Conservation (phyloP, 2,329 filamentous ascomycete genomes). For the Epichloe bromicola region DNA sequence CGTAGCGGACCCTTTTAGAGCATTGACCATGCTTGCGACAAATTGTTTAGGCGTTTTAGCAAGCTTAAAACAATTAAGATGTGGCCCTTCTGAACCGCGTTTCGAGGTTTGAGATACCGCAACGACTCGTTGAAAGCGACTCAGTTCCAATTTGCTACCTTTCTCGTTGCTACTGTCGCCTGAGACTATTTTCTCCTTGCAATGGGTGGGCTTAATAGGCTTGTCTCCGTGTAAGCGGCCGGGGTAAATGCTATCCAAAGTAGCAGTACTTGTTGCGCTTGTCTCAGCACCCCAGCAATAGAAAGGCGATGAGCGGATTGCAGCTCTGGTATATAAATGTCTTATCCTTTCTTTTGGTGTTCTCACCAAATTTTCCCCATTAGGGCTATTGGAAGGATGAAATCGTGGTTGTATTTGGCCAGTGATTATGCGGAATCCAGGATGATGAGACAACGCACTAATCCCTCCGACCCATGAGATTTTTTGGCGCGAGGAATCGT, state of each 20-base stretch:
- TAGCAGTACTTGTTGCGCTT: not conserved
- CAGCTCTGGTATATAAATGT: not conserved
- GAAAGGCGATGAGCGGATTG: not conserved
- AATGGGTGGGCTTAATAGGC: not conserved
- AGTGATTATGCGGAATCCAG: not conserved
- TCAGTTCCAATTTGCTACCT: not conserved
- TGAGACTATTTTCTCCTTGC: not conserved
- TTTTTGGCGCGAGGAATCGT: not conserved
- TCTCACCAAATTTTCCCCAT: too few relatives aligned
- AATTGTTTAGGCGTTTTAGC: not conserved
- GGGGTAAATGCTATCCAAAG: not conserved
- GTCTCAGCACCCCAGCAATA: not conserved
- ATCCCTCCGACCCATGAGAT: not conserved
- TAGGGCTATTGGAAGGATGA: not conserved
- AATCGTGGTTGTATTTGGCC: not conserved
- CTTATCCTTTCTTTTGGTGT: too few relatives aligned
- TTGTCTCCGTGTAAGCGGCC: not conserved
- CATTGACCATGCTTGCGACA: not conserved
- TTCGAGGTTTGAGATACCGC: not conserved
- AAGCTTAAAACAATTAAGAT: not conserved
- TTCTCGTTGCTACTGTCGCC: not conserved
- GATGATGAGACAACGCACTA: slow-evolving; percentile 1
- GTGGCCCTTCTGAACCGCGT: not conserved
- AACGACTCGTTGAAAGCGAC: not conserved
- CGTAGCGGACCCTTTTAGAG: not conserved